Evolutionary conservation across 305 asterid species (phyloP).

Genomic region (Plantago coronopus): DNA sequence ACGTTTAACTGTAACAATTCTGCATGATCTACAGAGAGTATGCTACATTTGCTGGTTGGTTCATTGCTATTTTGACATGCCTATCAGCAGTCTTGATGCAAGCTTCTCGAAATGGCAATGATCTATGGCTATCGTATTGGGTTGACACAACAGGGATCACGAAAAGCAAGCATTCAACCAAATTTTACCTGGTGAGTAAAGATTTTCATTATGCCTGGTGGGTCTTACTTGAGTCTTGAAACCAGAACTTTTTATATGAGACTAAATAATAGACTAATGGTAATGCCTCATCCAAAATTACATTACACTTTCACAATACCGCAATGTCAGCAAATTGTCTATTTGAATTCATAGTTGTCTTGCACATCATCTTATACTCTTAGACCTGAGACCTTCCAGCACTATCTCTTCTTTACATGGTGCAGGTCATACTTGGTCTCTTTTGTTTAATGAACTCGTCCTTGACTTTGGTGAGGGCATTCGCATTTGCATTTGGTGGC

Average conservation of each 20-base stretch:
- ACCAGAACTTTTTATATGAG: too few species aligned
- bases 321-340: too few species aligned
- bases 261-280: too few species aligned
- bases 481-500: conserved; percentile 93
- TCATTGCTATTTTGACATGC: conserved; percentile 52
- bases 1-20: conserved; percentile 14
- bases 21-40: conserved; percentile 55
- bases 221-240: background rate
- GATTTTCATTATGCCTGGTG: conserved; percentile 11
- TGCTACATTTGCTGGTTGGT: conserved; percentile 89
- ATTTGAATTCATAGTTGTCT: too few species aligned
- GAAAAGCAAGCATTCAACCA: conserved; percentile 52
- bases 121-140: conserved; percentile 94
- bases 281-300: too few species aligned
- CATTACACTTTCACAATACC: too few species aligned
- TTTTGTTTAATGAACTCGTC: conserved; percentile 75
- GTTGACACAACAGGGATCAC: conserved; percentile 68
- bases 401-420: conserved; percentile 19
- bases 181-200: conserved; percentile 71
- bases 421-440: conserved; percentile 65
- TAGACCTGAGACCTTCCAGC: conserved; percentile 1
- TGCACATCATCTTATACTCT: too few species aligned
- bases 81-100: conserved; percentile 89
- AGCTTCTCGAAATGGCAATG: conserved; percentile 97
- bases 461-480: conserved; percentile 81